Percentiles rank a stretch among this genome's conserved stretches.
These are phyloP conservation scores for Syncephalastrum sp. DNA, from an alignment of 371 early-diverging fungal genomes.

Conservation along the genomic window DNA sequence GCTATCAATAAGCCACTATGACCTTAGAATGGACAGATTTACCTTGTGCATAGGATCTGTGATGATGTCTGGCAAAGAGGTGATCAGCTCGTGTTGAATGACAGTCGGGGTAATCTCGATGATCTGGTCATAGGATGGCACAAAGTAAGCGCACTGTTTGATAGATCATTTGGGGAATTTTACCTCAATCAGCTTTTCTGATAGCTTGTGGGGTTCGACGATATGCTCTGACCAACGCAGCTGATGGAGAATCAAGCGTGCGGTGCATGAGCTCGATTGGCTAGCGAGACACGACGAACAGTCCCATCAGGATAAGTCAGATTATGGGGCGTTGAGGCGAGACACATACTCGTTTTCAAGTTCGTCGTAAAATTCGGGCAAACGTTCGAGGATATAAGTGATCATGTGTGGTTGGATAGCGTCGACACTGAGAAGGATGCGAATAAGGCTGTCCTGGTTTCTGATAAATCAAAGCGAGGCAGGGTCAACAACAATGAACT, in stretches of 20 bases:
- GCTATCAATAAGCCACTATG: background rate
- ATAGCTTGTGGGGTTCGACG: conserved; percentile 58
- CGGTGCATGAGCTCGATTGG: conserved; percentile 51
- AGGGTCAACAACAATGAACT: background rate
- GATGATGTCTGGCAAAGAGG: conserved; percentile 73
- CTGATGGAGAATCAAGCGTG: conserved; percentile 72
- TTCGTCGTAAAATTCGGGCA: conserved; percentile 65
- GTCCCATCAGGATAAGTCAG: background rate
- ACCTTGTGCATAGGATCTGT: conserved; percentile 75
- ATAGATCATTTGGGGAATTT: background rate
- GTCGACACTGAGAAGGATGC: conserved; percentile 63
- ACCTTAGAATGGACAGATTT: background rate
- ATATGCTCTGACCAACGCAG: conserved; percentile 80
- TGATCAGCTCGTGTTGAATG: conserved; percentile 77
- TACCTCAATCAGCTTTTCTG: conserved; percentile 72
- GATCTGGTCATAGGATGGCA: conserved; percentile 34
- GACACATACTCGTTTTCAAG: conserved; percentile 46
- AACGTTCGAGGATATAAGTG: conserved; percentile 60
- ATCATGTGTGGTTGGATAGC: conserved; percentile 61
- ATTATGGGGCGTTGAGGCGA: background rate
- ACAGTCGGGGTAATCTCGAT: conserved; percentile 61
- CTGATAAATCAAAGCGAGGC: background rate
- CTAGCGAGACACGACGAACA: conserved; percentile 8
- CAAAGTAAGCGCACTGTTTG: background rate
- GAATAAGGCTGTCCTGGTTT: conserved; percentile 58